Percentiles rank a stretch among this genome's conserved stretches.
phyloP scores from a whole-genome alignment of 257 asterid genomes.

The Thymus mandschuricus region DNA sequence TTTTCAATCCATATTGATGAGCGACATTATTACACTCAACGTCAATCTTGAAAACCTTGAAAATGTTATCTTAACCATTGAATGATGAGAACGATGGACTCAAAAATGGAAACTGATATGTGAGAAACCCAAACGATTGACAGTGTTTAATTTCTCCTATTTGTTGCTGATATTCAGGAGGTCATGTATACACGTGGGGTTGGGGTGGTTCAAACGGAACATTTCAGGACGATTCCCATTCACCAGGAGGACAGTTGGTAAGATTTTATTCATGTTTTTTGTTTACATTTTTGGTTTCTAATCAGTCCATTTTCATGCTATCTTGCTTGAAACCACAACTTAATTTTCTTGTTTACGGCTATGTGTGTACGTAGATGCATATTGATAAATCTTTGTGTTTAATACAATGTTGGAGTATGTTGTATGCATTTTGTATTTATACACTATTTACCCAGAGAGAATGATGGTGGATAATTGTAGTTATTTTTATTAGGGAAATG shows the following conservation, averaged over 20 bases:
- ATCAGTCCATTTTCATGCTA: neutral
- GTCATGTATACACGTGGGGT: constrained; percentile 88
- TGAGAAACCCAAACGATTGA: neutral
- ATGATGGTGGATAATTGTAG: neutral
- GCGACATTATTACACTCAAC: too few species aligned
- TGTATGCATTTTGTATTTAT: neutral
- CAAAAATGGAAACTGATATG: neutral
- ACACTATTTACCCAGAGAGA: neutral
- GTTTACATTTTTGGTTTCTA: neutral
- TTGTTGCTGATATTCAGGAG: constrained; percentile 53
- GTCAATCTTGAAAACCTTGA: too few species aligned
- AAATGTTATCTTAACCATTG: neutral
- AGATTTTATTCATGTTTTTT: constrained; percentile 28
- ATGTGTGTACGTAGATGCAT: too few species aligned
- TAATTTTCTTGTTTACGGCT: neutral
- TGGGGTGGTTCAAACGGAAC: constrained; percentile 99
- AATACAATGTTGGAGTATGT: neutral
- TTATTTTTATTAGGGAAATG: too few species aligned
- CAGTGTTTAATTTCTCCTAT: constrained; percentile 22
- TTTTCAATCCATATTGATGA: too few species aligned
- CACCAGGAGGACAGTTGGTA: constrained; percentile 99
- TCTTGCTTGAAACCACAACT: neutral
- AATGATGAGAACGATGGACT: neutral
- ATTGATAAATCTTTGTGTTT: too few species aligned
- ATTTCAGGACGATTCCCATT: constrained; percentile 80